A percentile compares a stretch with the other conserved stretches of the same genome.
These are phyloP conservation scores for Fraxinus americana DNA, from an alignment of 257 asterid species.

Conservation along the genomic window DNA sequence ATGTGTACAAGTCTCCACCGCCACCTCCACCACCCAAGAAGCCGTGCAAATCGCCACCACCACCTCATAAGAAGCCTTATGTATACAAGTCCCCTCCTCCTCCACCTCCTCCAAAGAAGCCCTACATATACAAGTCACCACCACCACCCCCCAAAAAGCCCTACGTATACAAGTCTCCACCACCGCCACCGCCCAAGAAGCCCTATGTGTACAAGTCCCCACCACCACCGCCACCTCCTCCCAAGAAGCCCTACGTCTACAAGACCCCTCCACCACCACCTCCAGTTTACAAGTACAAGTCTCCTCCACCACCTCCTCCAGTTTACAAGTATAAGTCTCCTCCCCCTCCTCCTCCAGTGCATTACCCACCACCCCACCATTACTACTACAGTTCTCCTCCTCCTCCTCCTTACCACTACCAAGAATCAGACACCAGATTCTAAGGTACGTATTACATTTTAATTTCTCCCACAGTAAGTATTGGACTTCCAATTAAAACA, in stretches of 20 bases:
- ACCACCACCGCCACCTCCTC: not conserved
- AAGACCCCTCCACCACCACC: not conserved
- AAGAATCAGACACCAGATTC: slow-evolving; percentile 1
- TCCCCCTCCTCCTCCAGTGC: too few relatives aligned
- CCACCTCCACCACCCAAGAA: too few relatives aligned
- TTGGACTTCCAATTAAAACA: too few relatives aligned
- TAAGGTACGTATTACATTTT: not conserved
- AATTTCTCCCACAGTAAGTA: too few relatives aligned
- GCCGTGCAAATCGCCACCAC: too few relatives aligned
- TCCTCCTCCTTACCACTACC: slow-evolving; percentile 37
- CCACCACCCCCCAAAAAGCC: not conserved
- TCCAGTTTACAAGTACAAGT: too few relatives aligned
- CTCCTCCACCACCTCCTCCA: too few relatives aligned
- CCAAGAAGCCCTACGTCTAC: not conserved
- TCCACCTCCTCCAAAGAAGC: not conserved
- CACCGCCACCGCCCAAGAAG: rapidly evolving
- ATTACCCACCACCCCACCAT: slow-evolving; percentile 4
- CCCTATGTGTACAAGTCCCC: not conserved
- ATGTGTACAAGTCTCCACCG: too few relatives aligned
- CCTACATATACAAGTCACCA: not conserved
- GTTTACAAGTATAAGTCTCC: too few relatives aligned
- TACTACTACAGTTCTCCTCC: slow-evolving; percentile 21
- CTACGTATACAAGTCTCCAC: not conserved
- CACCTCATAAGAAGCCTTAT: too few relatives aligned
- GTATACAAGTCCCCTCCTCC: too few relatives aligned